These are phyloP conservation scores for Aureobasidium melanogenum DNA, from an alignment of 2,329 filamentous ascomycete genomes.

Conservation along the genomic window DNA sequence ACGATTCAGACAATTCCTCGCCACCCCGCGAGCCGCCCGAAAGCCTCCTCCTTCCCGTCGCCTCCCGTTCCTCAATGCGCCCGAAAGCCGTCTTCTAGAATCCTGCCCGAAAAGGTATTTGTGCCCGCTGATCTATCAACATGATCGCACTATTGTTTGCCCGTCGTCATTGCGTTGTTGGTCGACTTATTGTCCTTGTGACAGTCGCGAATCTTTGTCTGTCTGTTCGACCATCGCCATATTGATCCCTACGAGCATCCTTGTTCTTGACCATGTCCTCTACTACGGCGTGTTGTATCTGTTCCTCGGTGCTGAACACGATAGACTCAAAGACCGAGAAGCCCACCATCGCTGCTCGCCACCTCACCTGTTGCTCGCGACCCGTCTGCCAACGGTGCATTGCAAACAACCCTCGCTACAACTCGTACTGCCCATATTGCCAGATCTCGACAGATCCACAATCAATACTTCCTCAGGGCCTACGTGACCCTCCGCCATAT, in stretches of 20 bases:
- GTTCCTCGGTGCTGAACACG: slow-evolving; percentile 51
- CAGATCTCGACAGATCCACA: slow-evolving; percentile 55
- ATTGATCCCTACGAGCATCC: neutral
- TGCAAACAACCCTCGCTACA: slow-evolving; percentile 59
- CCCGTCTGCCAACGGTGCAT: slow-evolving; percentile 65
- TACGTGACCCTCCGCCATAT: slow-evolving; percentile 62
- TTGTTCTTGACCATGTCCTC: slow-evolving; percentile 16
- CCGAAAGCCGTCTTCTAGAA: neutral
- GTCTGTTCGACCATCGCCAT: neutral
- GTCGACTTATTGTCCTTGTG: neutral
- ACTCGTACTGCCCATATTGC: slow-evolving; percentile 63
- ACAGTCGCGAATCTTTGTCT: neutral
- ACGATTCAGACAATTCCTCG: neutral
- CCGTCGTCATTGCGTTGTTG: no score
- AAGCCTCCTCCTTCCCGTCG: neutral
- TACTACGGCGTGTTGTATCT: slow-evolving; percentile 57
- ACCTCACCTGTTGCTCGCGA: slow-evolving; percentile 59
- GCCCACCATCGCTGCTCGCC: slow-evolving; percentile 49
- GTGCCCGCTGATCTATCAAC: neutral
- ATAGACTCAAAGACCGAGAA: slow-evolving; percentile 52
- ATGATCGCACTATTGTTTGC: neutral
- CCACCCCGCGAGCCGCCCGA: neutral
- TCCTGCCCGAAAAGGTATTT: neutral
- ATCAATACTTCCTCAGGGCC: slow-evolving; percentile 53
- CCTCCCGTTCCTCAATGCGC: neutral